phyloP scores from a whole-genome alignment of 2,329 filamentous ascomycete species.

The Penicillium hordei region DNA sequence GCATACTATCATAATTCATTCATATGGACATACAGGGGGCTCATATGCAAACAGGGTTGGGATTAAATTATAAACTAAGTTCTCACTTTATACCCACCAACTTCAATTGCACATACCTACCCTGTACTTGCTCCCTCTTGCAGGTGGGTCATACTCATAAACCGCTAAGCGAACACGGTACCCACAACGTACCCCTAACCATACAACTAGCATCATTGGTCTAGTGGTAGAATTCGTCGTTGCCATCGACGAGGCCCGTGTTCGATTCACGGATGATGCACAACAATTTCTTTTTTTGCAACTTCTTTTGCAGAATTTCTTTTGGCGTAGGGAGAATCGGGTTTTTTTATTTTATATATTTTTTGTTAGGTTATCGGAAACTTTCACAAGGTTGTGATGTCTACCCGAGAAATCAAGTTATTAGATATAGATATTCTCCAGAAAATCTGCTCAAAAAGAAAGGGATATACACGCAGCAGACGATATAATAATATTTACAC shows the following conservation, averaged over 20 bases:
- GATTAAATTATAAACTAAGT: no score
- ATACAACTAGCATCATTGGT: conserved; percentile 39
- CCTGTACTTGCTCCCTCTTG: not conserved
- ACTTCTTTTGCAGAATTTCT: not conserved
- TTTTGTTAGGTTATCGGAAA: not conserved
- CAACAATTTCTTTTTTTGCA: conserved; percentile 17
- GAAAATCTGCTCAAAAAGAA: not conserved
- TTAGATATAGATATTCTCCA: not conserved
- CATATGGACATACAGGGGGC: not conserved
- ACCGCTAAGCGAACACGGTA: not conserved
- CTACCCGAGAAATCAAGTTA: not conserved
- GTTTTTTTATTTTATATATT: no score
- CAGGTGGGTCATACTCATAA: not conserved
- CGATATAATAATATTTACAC: not conserved
- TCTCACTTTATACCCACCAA: not conserved
- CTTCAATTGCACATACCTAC: not conserved
- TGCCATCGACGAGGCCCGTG: conserved; percentile 48
- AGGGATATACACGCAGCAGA: not conserved
- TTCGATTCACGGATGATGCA: conserved; percentile 51
- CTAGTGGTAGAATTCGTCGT: conserved; percentile 44
- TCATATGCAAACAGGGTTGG: not conserved
- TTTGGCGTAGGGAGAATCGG: not conserved
- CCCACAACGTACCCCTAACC: fast-evolving
- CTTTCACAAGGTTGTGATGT: not conserved
- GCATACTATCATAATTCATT: not conserved